Evolutionary conservation across 1,139 yeast genomes (phyloP).

Genomic region (Geotrichum phurueaensis): DNA sequence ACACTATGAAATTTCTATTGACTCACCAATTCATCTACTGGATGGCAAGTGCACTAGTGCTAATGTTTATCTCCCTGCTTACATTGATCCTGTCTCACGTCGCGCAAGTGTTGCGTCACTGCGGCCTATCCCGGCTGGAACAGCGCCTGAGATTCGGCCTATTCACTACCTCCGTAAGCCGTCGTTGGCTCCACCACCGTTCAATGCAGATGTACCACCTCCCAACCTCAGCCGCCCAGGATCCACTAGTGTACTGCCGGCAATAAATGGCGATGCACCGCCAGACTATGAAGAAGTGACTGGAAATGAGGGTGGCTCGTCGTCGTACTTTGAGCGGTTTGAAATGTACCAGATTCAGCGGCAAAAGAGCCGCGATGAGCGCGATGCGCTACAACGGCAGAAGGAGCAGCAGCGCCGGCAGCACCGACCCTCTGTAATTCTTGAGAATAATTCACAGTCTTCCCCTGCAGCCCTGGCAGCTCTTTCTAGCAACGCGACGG

Average conservation of each 20-base stretch:
- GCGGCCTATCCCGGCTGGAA: conserved; percentile 11
- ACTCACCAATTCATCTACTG: conserved; percentile 78
- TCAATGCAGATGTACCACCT: conserved; percentile 38
- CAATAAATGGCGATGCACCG: conserved; percentile 20
- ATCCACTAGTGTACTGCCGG: conserved; percentile 1
- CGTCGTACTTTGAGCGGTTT: conserved; percentile 6
- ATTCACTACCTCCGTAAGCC: conserved; percentile 41
- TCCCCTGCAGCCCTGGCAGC: not conserved
- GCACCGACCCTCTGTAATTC: not conserved
- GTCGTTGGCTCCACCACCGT: conserved; percentile 43
- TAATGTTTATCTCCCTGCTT: conserved; percentile 39
- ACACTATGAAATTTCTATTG: conserved; percentile 87
- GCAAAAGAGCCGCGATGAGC: not conserved
- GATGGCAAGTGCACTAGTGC: conserved; percentile 41
- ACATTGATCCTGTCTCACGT: conserved; percentile 23
- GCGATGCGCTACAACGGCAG: not conserved
- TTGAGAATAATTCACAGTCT: not conserved
- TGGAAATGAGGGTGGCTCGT: not conserved
- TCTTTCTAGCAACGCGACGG: not conserved
- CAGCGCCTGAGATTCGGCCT: conserved; percentile 28
- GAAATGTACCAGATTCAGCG: conserved; percentile 4
- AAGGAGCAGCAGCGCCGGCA: not conserved
- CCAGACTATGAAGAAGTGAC: conserved; percentile 19
- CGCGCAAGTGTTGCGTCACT: conserved; percentile 12
- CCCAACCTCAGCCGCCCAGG: conserved; percentile 28